These are phyloP conservation scores for Dactylonectria macrodidyma DNA, from an alignment of 2,329 filamentous ascomycete genomes.

Conservation along the genomic window DNA sequence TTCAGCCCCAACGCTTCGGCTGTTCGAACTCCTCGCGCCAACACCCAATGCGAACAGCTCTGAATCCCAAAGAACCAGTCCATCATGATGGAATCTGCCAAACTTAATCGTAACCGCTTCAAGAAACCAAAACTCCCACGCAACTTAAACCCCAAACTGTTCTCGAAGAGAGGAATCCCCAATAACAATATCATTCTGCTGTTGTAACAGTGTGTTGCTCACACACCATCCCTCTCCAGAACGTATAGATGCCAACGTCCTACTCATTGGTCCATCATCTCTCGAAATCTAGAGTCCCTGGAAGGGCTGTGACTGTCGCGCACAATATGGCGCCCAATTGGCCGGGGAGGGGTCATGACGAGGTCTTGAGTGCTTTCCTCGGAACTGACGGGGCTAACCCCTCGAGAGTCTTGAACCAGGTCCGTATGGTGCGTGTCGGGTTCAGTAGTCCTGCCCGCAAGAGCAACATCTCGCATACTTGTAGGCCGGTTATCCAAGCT, in stretches of 20 bases:
- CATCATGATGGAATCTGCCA: not conserved
- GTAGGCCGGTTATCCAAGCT: constrained; percentile 59
- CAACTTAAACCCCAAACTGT: not conserved
- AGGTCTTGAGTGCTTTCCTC: constrained; percentile 34
- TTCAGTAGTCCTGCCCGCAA: constrained; percentile 56
- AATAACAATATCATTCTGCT: not conserved
- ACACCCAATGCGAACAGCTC: not conserved
- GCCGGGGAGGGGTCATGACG: constrained; percentile 56
- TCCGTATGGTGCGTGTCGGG: constrained; percentile 41
- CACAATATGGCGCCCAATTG: constrained; percentile 51
- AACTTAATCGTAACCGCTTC: not conserved
- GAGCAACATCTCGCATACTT: constrained; percentile 63
- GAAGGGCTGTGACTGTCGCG: constrained; percentile 66
- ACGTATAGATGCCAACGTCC: constrained; percentile 5
- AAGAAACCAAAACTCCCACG: not conserved
- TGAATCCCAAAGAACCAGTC: not conserved
- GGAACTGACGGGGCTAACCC: constrained; percentile 57
- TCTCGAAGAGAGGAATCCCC: too few species aligned
- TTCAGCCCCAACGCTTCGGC: not conserved
- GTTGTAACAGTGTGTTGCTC: not conserved
- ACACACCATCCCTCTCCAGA: too few species aligned
- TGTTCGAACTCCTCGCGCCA: too few species aligned
- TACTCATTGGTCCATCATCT: constrained; percentile 62
- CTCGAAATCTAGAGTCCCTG: constrained; percentile 71
- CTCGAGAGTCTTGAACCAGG: constrained; percentile 49